These are phyloP conservation scores for Vitis rupestris DNA, from an alignment of 164 flowering plant species.

Conservation along the genomic window DNA sequence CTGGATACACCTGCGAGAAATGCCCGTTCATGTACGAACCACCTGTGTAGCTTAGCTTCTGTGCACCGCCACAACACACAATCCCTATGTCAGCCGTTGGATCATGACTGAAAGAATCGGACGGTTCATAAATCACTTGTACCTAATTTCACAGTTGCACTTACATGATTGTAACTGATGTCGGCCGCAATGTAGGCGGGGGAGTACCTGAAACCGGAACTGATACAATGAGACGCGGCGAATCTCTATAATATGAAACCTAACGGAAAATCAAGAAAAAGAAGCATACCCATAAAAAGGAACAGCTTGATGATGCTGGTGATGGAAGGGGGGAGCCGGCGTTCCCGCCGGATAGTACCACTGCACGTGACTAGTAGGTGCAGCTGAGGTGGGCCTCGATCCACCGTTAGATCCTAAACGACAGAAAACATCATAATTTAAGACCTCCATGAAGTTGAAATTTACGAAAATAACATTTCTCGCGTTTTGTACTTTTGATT, in stretches of 20 bases:
- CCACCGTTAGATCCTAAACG: slow-evolving; percentile 45
- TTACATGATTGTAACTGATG: slow-evolving; percentile 64
- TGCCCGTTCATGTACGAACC: slow-evolving; percentile 76
- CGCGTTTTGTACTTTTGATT: no score
- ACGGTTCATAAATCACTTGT: no score
- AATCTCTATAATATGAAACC: neutral
- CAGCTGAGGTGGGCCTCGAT: slow-evolving; percentile 38
- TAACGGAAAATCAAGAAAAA: neutral
- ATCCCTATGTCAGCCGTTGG: no score
- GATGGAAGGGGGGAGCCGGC: slow-evolving; percentile 41
- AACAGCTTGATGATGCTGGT: slow-evolving; percentile 56
- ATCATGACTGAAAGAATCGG: no score
- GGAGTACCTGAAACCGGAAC: slow-evolving; percentile 42
- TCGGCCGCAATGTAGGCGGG: slow-evolving; percentile 65
- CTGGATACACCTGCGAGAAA: slow-evolving; percentile 60
- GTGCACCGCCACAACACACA: slow-evolving; percentile 13
- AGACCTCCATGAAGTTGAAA: neutral
- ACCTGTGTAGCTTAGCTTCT: slow-evolving; percentile 64
- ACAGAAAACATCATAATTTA: neutral
- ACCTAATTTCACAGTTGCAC: neutral
- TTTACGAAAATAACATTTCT: slow-evolving; percentile 1
- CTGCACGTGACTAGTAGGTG: slow-evolving; percentile 51
- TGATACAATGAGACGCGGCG: neutral
- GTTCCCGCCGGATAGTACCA: slow-evolving; percentile 79
- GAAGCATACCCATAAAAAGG: slow-evolving; percentile 67